Base-by-base conservation (phyloP, 2,329 filamentous ascomycete genomes). In the Nemania sp. region DNA sequence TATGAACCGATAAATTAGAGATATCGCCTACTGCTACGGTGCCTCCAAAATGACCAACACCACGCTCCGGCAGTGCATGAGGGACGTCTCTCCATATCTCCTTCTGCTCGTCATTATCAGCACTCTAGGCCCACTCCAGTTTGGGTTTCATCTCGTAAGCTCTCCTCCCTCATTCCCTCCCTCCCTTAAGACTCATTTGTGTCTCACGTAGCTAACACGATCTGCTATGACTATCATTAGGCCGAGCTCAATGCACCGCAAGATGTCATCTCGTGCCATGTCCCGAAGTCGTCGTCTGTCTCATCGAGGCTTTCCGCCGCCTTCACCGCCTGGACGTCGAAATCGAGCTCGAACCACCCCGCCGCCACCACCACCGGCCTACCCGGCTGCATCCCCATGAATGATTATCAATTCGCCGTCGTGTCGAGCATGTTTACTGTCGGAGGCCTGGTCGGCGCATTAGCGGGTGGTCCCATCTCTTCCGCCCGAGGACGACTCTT, bases 171-270 rank as follows among this genome's bases (percentile, higher is more conserved):
- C n/a, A n/a, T n/a, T n/a, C n/a, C 32, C 8, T 18, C 27, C 62
- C 20, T 35, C 27, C 22, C 27, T 10, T 7, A 32, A 27, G 11
- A 24, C 45, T 5, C 22, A 13, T 15, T 41, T 18, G 47, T 61
- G 60, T 62, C 22, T 73, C 67, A 68, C 32, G 5, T 61, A 67
- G 24, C 66, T 70, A n/a, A 69, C 24, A n/a, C 18, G 7, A 5
- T 41, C 47, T 5, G 13, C 27, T 35, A 24, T 56, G 13, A 70
- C 35, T 57, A 52, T 47, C 18, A 24, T 27, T 75, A 95, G 94
- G 93, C 94, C 74, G 96, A 98, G 80, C 88, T 99, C 70, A 99
- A 99, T 79, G 93, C 95, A 8, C 96, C 96, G 8, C 91, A 98
- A 86, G 91, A 94, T 84, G 93, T 97, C 76, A 92, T 99, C 75